Percentiles rank a stretch among this genome's conserved stretches.
These are phyloP conservation scores for Penicillium occitanis DNA, from an alignment of 2,329 filamentous ascomycete genomes.

Conservation along the genomic window DNA sequence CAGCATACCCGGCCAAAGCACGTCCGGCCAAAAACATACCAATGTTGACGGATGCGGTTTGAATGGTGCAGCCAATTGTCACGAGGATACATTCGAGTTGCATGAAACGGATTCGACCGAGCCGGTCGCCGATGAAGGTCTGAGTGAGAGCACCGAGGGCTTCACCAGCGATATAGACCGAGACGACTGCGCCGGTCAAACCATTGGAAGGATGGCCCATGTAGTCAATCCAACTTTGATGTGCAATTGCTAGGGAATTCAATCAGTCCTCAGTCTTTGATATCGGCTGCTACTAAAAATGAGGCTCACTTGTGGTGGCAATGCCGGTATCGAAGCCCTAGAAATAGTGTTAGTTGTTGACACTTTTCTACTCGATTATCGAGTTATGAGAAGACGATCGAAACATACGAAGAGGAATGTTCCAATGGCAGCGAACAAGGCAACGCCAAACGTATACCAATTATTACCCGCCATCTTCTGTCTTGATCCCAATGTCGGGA, in stretches of 20 bases:
- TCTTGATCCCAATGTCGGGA: background rate
- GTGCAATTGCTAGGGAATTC: slow-evolving; percentile 52
- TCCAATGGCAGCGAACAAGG: slow-evolving; percentile 59
- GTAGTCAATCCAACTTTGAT: slow-evolving; percentile 60
- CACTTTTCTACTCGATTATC: background rate
- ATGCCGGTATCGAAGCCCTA: slow-evolving; percentile 62
- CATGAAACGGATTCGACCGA: slow-evolving; percentile 57
- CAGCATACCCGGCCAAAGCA: slow-evolving; percentile 48
- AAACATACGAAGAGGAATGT: slow-evolving; percentile 57
- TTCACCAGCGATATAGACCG: slow-evolving; percentile 62
- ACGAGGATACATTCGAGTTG: slow-evolving; percentile 55
- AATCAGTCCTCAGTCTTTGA: background rate
- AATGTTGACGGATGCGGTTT: slow-evolving; percentile 56
- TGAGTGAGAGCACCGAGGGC: slow-evolving; percentile 56
- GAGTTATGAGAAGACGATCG: background rate
- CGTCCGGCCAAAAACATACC: slow-evolving; percentile 56
- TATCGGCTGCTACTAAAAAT: background rate
- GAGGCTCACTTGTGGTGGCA: slow-evolving; percentile 54
- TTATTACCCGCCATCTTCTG: slow-evolving; percentile 13
- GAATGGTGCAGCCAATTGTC: slow-evolving; percentile 55
- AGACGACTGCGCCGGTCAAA: slow-evolving; percentile 57
- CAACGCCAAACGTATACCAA: slow-evolving; percentile 53
- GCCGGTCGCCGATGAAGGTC: slow-evolving; percentile 54
- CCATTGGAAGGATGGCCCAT: slow-evolving; percentile 57
- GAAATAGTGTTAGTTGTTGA: slow-evolving; percentile 7